phyloP scores from a whole-genome alignment of 805 yeast genomes.

The Wickerhamiella brachini region DNA sequence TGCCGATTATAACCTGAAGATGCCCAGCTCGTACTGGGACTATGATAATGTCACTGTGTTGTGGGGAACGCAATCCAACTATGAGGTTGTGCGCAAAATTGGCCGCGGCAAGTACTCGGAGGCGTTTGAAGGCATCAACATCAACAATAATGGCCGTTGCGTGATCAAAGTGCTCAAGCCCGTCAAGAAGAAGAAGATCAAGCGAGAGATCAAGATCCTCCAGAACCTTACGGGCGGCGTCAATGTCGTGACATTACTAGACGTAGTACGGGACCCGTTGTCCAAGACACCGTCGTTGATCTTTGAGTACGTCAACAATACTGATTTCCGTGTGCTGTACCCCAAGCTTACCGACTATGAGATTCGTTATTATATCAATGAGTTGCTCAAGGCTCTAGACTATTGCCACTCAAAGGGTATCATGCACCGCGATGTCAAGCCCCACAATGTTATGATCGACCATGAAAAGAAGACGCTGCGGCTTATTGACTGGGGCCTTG shows the following conservation, averaged over 20 bases:
- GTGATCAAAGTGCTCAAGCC: constrained; percentile 90
- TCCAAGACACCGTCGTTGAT: constrained; percentile 71
- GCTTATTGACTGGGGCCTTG: constrained; percentile 89
- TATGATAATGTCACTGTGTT: constrained; percentile 53
- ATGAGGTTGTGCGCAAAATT: constrained; percentile 69
- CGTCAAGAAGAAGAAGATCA: constrained; percentile 82
- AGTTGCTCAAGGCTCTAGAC: constrained; percentile 70
- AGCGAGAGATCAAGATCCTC: constrained; percentile 76
- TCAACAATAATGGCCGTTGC: constrained; percentile 43
- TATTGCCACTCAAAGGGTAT: constrained; percentile 88
- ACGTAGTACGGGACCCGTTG: constrained; percentile 77
- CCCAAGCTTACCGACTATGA: constrained; percentile 66
- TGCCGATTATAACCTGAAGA: constrained; percentile 59
- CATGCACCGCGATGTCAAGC: constrained; percentile 89
- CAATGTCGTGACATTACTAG: constrained; percentile 59
- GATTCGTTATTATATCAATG: constrained; percentile 70
- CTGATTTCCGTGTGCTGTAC: constrained; percentile 75
- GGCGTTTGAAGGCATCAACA: constrained; percentile 72
- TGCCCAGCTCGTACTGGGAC: constrained; percentile 81
- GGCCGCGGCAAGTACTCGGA: constrained; percentile 93
- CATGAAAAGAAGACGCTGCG: constrained; percentile 47
- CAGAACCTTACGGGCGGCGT: constrained; percentile 79
- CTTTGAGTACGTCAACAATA: constrained; percentile 71
- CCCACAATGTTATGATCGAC: constrained; percentile 89
- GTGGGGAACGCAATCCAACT: constrained; percentile 78